Percentiles rank a stretch among this genome's conserved stretches.
phyloP scores from a whole-genome alignment of 2,329 filamentous ascomycete species.

The Aureobasidium zeae region DNA sequence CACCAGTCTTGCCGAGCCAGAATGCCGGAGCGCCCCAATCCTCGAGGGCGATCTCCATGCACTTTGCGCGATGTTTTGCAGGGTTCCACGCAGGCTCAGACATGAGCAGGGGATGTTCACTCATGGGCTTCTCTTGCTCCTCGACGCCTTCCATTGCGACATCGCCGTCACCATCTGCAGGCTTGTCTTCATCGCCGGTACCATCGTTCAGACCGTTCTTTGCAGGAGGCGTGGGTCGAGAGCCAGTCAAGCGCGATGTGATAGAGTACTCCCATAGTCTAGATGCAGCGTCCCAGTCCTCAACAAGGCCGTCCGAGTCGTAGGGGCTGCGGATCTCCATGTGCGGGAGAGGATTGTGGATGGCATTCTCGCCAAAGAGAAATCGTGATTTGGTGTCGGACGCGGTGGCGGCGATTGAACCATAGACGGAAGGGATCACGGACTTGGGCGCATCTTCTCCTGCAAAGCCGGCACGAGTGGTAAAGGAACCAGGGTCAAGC shows the following conservation, averaged over 20 bases:
- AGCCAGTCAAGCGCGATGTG: slow-evolving; percentile 74
- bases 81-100: slow-evolving; percentile 92
- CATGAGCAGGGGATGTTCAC: slow-evolving; percentile 85
- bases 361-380: slow-evolving; percentile 83
- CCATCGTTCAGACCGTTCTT: slow-evolving; percentile 73
- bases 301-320: slow-evolving; percentile 76
- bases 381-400: slow-evolving; percentile 45
- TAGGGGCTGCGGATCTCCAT: slow-evolving; percentile 90
- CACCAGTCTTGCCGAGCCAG: slow-evolving; percentile 81
- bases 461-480: slow-evolving; percentile 87
- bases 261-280: slow-evolving; percentile 91
- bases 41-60: slow-evolving; percentile 94
- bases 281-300: slow-evolving; percentile 90
- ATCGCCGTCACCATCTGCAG: slow-evolving; percentile 40
- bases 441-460: slow-evolving; percentile 97
- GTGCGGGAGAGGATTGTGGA: slow-evolving; percentile 64
- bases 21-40: slow-evolving; percentile 92
- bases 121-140: slow-evolving; percentile 62
- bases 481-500: slow-evolving; percentile 87
- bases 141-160: slow-evolving; percentile 53
- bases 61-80: slow-evolving; percentile 79
- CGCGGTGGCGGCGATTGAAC: slow-evolving; percentile 42
- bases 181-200: slow-evolving; percentile 35
- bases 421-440: slow-evolving; percentile 85
- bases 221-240: slow-evolving; percentile 57